Evolutionary conservation across 192 early-diverging fungal genomes (phyloP), one percentile per base, ranked within the genome.

Genomic region (Coemansia sp.): DNA sequence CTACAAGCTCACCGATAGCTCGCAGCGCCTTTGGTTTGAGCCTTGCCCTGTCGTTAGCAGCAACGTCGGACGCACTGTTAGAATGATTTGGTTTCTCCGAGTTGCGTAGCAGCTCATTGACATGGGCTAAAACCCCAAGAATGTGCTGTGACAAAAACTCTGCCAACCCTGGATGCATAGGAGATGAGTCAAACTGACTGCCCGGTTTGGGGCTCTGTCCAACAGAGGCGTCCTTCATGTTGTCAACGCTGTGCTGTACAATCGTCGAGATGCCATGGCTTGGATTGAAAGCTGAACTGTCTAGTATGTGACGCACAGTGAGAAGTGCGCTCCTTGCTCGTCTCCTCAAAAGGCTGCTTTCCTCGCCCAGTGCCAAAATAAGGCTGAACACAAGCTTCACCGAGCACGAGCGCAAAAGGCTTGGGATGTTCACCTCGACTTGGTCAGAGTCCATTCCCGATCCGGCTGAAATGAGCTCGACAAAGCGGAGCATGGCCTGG

Each of bases 371-470:
- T 15, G 76, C 68, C 43, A 84, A 60, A 18, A 84, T 73, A 6
- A 84, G 77, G 34, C 69, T 76, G 62, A 79, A 84, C 8, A 84
- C 63, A 12, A 84, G 73, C 59, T 79, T 75, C 46, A 79, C 82
- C 46, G 71, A 73, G 65, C 77, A 84, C 8, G 77, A 79, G 0
- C 82, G 72, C 38, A 84, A 60, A 11, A 84, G 64, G 12, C 71
- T 76, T 5, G 82, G 77, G 16, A 84, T 79, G 60, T 78, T 84
- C 6, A 84, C 82, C 35, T 78, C 81, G 23, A 78, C 68, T 35
- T 84, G 69, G 45, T 53, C 66, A 4, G 45, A 23, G 36, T 64
- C 57, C 39, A 68, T 44, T 57, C 60, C 68, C 11, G 76, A 73
- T 46, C 73, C 82, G 12, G 73, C 57, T 24, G 82, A 76, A 20